These are phyloP conservation scores for Fusarium fracticaudum DNA, from an alignment of 2,329 filamentous ascomycete genomes.

Conservation along the genomic window DNA sequence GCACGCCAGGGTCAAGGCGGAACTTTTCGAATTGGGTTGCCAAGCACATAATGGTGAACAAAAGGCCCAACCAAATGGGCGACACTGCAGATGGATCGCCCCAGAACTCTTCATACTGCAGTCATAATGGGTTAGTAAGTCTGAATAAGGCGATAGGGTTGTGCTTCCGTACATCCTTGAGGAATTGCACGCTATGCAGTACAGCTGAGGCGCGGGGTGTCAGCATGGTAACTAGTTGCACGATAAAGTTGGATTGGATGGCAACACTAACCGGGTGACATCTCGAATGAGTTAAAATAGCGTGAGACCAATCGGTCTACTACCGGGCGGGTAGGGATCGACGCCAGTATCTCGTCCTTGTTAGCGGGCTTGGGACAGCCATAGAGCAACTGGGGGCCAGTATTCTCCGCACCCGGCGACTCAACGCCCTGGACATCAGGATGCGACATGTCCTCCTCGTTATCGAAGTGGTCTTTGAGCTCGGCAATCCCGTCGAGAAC, in stretches of 20 bases:
- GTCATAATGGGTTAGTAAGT: rapidly evolving
- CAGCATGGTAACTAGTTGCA: neutral
- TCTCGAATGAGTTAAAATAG: slow-evolving; percentile 49
- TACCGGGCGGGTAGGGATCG: slow-evolving; percentile 38
- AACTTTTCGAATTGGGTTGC: slow-evolving; percentile 39
- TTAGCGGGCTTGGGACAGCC: slow-evolving; percentile 39
- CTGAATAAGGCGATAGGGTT: neutral
- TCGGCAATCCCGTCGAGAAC: slow-evolving; percentile 54
- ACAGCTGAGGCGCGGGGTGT: neutral
- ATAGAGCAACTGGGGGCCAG: slow-evolving; percentile 46
- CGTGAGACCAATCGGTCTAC: slow-evolving; percentile 49
- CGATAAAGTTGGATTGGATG: too few relatives aligned
- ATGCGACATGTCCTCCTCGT: slow-evolving; percentile 37
- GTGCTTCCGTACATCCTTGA: slow-evolving; percentile 1
- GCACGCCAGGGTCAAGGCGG: slow-evolving; percentile 1
- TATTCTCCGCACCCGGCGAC: neutral
- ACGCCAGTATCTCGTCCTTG: slow-evolving; percentile 46
- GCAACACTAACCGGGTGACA: slow-evolving; percentile 24
- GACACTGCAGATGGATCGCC: slow-evolving; percentile 47
- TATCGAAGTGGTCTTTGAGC: slow-evolving; percentile 49
- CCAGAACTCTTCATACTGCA: slow-evolving; percentile 58
- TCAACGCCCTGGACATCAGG: neutral
- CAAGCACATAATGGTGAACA: slow-evolving; percentile 58
- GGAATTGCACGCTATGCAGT: neutral
- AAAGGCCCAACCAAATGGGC: slow-evolving; percentile 56